phyloP scores from a whole-genome alignment of 2,329 filamentous ascomycete genomes.

The Pseudodiploospora longispora region DNA sequence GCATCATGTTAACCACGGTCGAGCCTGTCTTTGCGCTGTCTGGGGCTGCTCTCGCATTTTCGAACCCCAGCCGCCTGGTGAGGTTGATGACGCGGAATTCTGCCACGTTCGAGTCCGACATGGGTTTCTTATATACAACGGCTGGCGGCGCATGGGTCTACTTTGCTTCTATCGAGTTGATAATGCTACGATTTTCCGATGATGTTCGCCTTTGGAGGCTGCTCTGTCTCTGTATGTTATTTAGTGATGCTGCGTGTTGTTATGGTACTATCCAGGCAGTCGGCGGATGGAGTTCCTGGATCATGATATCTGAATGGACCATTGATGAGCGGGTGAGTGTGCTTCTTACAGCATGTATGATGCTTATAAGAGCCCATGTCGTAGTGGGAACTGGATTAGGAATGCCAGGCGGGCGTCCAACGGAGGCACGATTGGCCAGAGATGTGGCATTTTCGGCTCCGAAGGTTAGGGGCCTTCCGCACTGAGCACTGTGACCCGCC shows the following conservation, averaged over 20 bases:
- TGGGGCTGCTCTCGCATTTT: constrained; percentile 23
- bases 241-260: constrained; percentile 24
- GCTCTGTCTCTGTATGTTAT: constrained; percentile 26
- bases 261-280: constrained; percentile 24
- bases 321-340: constrained; percentile 18
- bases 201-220: constrained; percentile 27
- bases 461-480: too few relatives aligned
- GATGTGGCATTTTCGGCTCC: too few relatives aligned
- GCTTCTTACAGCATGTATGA: constrained; percentile 14
- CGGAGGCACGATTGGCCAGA: too few relatives aligned
- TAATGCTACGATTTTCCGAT: constrained; percentile 24
- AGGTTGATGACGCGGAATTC: constrained; percentile 20
- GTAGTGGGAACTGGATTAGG: too few relatives aligned
- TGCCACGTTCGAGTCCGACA: constrained; percentile 10
- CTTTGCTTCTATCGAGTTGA: constrained; percentile 29
- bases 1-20: constrained; percentile 23
- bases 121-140: constrained; percentile 15
- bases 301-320: constrained; percentile 18
- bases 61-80: constrained; percentile 19
- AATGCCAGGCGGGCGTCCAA: too few relatives aligned
- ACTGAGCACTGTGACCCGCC: too few relatives aligned
- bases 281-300: constrained; percentile 23
- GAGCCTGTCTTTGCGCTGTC: constrained; percentile 26
- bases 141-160: constrained; percentile 17
- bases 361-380: too few relatives aligned